A percentile compares a stretch with the other conserved stretches of the same genome.
These are phyloP conservation scores for Auricularia cornea DNA, from an alignment of 768 basidiomycete species.

Conservation along the genomic window DNA sequence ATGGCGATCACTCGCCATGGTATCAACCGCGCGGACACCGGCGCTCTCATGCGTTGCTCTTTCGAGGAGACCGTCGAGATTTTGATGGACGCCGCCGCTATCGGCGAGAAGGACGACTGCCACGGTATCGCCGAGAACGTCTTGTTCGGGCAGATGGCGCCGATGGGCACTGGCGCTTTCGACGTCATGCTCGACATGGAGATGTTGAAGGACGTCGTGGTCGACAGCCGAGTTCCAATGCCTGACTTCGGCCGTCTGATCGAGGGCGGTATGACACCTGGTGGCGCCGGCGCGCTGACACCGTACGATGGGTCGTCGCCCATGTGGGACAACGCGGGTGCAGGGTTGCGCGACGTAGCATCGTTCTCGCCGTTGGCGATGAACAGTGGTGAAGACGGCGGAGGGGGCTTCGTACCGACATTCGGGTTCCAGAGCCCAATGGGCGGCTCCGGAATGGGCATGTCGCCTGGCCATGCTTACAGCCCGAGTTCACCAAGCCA, in stretches of 20 bases:
- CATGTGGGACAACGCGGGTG: slow-evolving; percentile 59
- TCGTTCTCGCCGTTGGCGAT: slow-evolving; percentile 93
- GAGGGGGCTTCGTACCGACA: slow-evolving; percentile 48
- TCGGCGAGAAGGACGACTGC: slow-evolving; percentile 97
- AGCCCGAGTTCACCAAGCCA: slow-evolving; percentile 87
- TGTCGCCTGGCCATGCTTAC: slow-evolving; percentile 73
- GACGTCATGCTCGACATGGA: slow-evolving; percentile 95
- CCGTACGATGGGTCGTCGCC: slow-evolving; percentile 93
- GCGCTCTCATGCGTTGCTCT: slow-evolving; percentile 95
- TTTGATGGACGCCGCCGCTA: slow-evolving; percentile 95
- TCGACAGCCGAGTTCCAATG: slow-evolving; percentile 88
- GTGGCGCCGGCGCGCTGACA: slow-evolving; percentile 72
- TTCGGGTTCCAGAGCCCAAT: slow-evolving; percentile 77
- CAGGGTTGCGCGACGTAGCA: slow-evolving; percentile 76
- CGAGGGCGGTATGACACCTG: slow-evolving; percentile 86
- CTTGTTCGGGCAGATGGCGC: slow-evolving; percentile 98
- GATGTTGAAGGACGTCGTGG: slow-evolving; percentile 97
- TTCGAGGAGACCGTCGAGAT: slow-evolving; percentile 99
- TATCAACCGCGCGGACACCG: slow-evolving; percentile 98
- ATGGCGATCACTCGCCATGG: slow-evolving; percentile 99
- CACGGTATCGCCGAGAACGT: slow-evolving; percentile 99
- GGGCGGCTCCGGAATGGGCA: slow-evolving; percentile 54
- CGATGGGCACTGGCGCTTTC: slow-evolving; percentile 97
- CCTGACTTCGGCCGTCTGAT: slow-evolving; percentile 71
- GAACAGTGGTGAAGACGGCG: slow-evolving; percentile 70